phyloP scores from a whole-genome alignment of 257 asterid species.

The Ballota nigra region DNA sequence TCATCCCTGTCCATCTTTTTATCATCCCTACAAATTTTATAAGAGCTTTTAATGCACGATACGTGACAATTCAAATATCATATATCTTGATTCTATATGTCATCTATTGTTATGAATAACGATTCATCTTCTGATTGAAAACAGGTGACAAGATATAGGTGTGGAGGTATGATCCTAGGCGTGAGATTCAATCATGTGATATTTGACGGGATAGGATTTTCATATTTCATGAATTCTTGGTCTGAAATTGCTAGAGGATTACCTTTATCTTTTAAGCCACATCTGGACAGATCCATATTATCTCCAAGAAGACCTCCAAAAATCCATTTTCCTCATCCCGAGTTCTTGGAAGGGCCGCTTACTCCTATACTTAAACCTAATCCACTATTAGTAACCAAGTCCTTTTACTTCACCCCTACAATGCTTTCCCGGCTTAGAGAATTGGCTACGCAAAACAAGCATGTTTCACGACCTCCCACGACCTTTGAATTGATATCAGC shows the following conservation, averaged over 20 bases:
- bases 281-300: too few species aligned
- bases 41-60: too few species aligned
- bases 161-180: conserved; percentile 11
- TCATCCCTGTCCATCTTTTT: too few species aligned
- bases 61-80: too few species aligned
- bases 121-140: neutral
- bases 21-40: too few species aligned
- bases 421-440: neutral
- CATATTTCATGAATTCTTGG: neutral
- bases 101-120: too few species aligned
- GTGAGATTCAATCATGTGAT: conserved; percentile 4
- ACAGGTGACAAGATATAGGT: neutral
- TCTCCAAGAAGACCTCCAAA: neutral
- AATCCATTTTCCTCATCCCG: neutral
- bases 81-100: too few species aligned
- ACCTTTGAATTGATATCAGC: conserved; percentile 4
- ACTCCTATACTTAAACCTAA: neutral
- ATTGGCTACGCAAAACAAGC: neutral
- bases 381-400: neutral
- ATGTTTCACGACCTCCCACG: neutral
- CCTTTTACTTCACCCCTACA: neutral
- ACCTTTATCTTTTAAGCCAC: neutral
- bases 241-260: neutral
- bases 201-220: neutral
- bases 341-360: neutral